phyloP scores from a whole-genome alignment of 805 yeast species.

The Brettanomyces sp. region DNA sequence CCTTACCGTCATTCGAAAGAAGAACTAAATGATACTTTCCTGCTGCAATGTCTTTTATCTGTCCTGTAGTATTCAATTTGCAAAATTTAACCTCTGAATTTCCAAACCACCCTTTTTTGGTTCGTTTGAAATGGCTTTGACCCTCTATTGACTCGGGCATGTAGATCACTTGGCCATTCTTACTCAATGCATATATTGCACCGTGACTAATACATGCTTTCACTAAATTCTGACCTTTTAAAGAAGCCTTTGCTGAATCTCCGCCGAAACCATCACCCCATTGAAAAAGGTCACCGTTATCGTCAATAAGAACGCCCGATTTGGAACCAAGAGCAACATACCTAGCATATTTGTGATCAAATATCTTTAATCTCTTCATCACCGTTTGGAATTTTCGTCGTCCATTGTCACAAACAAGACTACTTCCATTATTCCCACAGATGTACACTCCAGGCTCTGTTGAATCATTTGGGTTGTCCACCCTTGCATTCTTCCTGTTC shows the following conservation, averaged over 20 bases:
- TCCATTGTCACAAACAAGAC: conserved; percentile 14
- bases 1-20: conserved; percentile 48
- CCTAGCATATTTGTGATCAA: conserved; percentile 50
- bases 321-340: conserved; percentile 45
- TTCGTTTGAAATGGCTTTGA: conserved; percentile 10
- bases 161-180: conserved; percentile 36
- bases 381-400: conserved; percentile 22
- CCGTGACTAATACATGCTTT: conserved; percentile 44
- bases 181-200: conserved; percentile 38
- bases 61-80: conserved; percentile 7
- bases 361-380: conserved; percentile 54
- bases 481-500: conserved; percentile 12
- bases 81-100: conserved; percentile 8
- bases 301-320: conserved; percentile 50
- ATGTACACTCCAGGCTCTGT: conserved; percentile 49
- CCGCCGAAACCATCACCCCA: conserved; percentile 45
- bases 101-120: conserved; percentile 10
- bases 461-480: conserved; percentile 29
- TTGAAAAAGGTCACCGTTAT: conserved; percentile 63
- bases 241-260: conserved; percentile 21
- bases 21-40: conserved; percentile 69
- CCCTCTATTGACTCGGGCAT: conserved; percentile 22
- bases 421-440: conserved; percentile 48
- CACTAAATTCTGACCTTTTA: conserved; percentile 38
- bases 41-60: conserved; percentile 32